A percentile compares a stretch with the other conserved stretches of the same genome.
Conservation (phyloP, 2,329 filamentous ascomycete genomes). For the Neonectria ditissima region DNA sequence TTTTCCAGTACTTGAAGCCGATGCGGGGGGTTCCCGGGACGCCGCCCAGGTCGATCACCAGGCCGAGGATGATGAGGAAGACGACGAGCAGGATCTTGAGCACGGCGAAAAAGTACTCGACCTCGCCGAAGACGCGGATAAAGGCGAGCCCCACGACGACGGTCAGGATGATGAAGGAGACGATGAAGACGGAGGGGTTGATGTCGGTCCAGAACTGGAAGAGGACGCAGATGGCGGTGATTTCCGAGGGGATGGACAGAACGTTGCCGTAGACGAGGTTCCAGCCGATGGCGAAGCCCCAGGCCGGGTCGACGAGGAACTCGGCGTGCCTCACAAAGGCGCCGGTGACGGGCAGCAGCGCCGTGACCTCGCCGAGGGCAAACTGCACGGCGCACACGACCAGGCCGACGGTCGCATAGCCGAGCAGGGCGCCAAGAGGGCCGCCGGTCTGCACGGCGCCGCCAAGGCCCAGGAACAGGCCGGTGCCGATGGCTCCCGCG, state of each 20-base stretch:
- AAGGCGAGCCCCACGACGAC: constrained; percentile 57
- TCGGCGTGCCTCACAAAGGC: constrained; percentile 63
- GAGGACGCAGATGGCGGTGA: constrained; percentile 57
- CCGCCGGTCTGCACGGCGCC: constrained; percentile 55
- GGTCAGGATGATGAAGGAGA: constrained; percentile 42
- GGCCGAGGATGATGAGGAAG: constrained; percentile 60
- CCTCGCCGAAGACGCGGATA: constrained; percentile 61
- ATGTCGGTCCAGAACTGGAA: constrained; percentile 53
- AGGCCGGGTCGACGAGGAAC: constrained; percentile 65
- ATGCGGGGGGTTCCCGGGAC: constrained; percentile 39
- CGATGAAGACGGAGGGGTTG: constrained; percentile 44
- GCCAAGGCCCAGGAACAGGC: constrained; percentile 51
- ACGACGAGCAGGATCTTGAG: constrained; percentile 66
- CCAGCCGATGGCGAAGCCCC: constrained; percentile 65
- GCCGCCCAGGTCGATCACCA: constrained; percentile 50
- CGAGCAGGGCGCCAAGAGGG: constrained; percentile 57
- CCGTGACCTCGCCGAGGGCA: constrained; percentile 63
- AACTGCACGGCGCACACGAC: constrained; percentile 62
- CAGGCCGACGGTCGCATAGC: constrained; percentile 57
- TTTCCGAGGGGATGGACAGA: constrained; percentile 63
- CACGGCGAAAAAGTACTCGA: constrained; percentile 63
- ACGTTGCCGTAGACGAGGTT: constrained; percentile 65
- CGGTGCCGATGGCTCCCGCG: constrained; percentile 64
- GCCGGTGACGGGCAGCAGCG: constrained; percentile 59
- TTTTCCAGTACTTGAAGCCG: constrained; percentile 51